A percentile compares a stretch with the other conserved stretches of the same genome.
Evolutionary conservation across 108 stramenopile species (phyloP).

Genomic region (Pseudonitzschia delicatissima): DNA sequence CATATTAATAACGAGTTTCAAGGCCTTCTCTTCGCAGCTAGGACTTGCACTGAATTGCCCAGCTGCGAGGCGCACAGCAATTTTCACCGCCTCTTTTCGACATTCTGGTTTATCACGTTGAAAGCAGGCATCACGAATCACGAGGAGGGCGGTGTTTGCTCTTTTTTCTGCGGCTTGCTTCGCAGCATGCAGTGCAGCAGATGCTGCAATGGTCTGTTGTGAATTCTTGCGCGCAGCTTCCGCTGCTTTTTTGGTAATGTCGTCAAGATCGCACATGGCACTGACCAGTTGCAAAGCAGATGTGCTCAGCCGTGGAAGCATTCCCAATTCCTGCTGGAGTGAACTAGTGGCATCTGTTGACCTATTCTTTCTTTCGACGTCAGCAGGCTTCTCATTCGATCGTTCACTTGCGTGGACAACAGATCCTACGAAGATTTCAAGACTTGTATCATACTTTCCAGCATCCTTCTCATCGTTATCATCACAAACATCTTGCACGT

Average conservation of each 20-base stretch:
- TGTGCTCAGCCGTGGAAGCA: constrained; percentile 48
- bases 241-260: constrained; percentile 67
- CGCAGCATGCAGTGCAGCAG: constrained; percentile 72
- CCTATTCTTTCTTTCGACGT: constrained; percentile 57
- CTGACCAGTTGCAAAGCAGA: constrained; percentile 55
- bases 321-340: constrained; percentile 51
- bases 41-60: constrained; percentile 68
- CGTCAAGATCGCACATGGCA: constrained; percentile 80
- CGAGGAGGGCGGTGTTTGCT: constrained; percentile 70
- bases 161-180: constrained; percentile 84
- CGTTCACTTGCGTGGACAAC: constrained; percentile 58
- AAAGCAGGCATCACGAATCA: constrained; percentile 77
- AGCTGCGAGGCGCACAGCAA: constrained; percentile 73
- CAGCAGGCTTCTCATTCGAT: constrained; percentile 63
- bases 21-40: constrained; percentile 74
- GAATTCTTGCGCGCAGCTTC: constrained; percentile 55
- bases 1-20: constrained; percentile 86
- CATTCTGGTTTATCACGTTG: constrained; percentile 46
- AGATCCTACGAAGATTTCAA: constrained; percentile 62
- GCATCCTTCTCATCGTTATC: constrained; percentile 22
- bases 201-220: constrained; percentile 66
- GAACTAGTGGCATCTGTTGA: constrained; percentile 45
- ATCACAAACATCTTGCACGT: constrained; percentile 26
- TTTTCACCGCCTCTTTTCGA: constrained; percentile 52
- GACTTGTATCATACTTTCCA: constrained; percentile 50